phyloP scores from a whole-genome alignment of 345 rosid genomes.

The Lagerstroemia speciosa region DNA sequence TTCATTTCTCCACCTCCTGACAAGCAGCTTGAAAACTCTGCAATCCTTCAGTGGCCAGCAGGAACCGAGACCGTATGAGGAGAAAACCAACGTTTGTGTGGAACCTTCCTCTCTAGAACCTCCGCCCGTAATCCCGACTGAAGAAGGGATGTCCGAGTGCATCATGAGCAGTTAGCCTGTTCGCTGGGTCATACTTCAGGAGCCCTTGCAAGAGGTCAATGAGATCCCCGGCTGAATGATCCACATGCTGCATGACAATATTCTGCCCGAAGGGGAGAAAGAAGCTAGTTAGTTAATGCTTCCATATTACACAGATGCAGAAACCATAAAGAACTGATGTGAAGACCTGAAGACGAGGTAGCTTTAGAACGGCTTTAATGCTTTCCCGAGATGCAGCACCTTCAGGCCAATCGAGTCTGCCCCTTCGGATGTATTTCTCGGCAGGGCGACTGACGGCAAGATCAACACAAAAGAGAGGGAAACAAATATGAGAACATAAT shows the following conservation, averaged over 20 bases:
- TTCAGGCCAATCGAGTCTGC: slow-evolving; percentile 59
- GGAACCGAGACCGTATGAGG: background rate
- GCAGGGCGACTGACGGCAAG: slow-evolving; percentile 44
- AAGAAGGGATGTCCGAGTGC: slow-evolving; percentile 63
- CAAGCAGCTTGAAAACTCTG: background rate
- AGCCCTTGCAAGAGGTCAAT: slow-evolving; percentile 60
- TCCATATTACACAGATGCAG: background rate
- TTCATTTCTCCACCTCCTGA: background rate
- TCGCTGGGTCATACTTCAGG: slow-evolving; percentile 44
- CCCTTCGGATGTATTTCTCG: slow-evolving; percentile 51
- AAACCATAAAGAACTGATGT: background rate
- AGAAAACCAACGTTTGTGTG: background rate
- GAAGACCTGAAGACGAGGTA: slow-evolving; percentile 56
- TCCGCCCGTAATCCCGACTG: slow-evolving; percentile 29
- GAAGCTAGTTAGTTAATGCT: background rate
- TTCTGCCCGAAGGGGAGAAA: slow-evolving; percentile 26
- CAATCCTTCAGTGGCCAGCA: background rate
- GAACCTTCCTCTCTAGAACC: slow-evolving; percentile 15
- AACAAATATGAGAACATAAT: slow-evolving; percentile 1
- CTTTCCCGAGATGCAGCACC: slow-evolving; percentile 61
- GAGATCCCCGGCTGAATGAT: slow-evolving; percentile 14
- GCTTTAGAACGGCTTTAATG: slow-evolving; percentile 47
- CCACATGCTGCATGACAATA: slow-evolving; percentile 59
- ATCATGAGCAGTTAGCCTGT: slow-evolving; percentile 38
- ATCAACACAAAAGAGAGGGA: background rate